Evolutionary conservation across 2,329 filamentous ascomycete genomes (phyloP).

Genomic region (Bipolaris sorokiniana): DNA sequence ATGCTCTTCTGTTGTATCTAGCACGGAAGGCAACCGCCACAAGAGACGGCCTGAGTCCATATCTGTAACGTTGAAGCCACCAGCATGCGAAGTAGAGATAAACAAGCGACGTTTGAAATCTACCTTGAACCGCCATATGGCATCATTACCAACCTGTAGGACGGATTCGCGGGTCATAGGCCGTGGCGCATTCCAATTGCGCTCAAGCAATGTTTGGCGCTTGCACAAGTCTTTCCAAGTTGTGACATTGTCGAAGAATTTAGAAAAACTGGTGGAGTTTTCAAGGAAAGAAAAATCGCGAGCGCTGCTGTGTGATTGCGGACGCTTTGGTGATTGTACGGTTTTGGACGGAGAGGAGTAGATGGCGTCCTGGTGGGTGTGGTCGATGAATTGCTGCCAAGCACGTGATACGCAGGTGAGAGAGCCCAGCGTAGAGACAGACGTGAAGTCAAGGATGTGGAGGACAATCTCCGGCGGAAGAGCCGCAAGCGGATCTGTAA

Average conservation of each 20-base stretch:
- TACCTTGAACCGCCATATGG: slow-evolving; percentile 13
- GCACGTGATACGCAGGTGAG: slow-evolving; percentile 8
- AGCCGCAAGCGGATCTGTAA: slow-evolving; percentile 11
- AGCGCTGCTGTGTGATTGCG: not conserved
- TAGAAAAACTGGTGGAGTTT: slow-evolving; percentile 12
- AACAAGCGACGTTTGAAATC: slow-evolving; percentile 16
- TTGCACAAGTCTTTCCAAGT: slow-evolving; percentile 14
- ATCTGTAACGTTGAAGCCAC: slow-evolving; percentile 8
- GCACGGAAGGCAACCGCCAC: slow-evolving; percentile 4
- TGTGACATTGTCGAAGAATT: slow-evolving; percentile 6
- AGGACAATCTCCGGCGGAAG: slow-evolving; percentile 15
- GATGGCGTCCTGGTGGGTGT: slow-evolving; percentile 8
- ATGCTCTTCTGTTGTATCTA: slow-evolving; percentile 6
- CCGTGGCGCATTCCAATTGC: slow-evolving; percentile 3
- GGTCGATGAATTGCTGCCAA: slow-evolving; percentile 16
- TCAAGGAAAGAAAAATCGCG: slow-evolving; percentile 9
- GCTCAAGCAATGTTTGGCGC: slow-evolving; percentile 7
- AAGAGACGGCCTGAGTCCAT: slow-evolving; percentile 10
- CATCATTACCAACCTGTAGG: slow-evolving; percentile 8
- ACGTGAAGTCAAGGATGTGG: slow-evolving; percentile 14
- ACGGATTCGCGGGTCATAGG: slow-evolving; percentile 11
- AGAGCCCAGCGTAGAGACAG: slow-evolving; percentile 7
- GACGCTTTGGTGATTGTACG: not conserved
- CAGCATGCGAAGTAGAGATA: slow-evolving; percentile 13
- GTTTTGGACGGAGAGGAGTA: slow-evolving; percentile 12